Evolutionary conservation across 2,329 filamentous ascomycete species (phyloP), one percentile per base, ranked within the genome.

Genomic region (Aspergillus proliferans): DNA sequence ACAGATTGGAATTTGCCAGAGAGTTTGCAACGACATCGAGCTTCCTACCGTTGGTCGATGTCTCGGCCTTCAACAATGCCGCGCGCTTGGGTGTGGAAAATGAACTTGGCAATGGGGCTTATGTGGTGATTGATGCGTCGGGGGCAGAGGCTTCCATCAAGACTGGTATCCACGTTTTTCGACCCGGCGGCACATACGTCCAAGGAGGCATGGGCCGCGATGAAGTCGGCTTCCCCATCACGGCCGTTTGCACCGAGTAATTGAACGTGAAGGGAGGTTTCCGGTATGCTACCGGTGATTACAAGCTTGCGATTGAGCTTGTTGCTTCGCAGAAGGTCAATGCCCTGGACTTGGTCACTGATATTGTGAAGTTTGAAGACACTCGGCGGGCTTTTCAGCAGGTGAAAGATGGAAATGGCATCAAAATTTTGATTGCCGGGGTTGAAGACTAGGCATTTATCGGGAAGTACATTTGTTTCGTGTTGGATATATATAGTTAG

Each of bases 171-270:
- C 84, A 90, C 69, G 77, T 78, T 15, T 78, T 89, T 19, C 78
- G 83, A 53, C 76, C 76, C 43, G 87, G 87, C 47, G 87, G 87
- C 30, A 83, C 79, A 12, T 91, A 88, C 61, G 84, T 93, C 4
- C 88, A 94, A 73, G 87, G 83, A 50, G 90, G 90, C 47, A 94
- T 95, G 88, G 91, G 91, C 63, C 87, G 86, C 66, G 68, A 82
- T 26, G 87, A 95, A 61, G 89, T 95, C 68, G 86, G 72, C 6
- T 46, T 52, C 19, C 45, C 47, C n/a, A 46, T 52, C 21, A 45
- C 38, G 77, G 83, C 85, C 9, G 75, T 91, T 67, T 90, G 87
- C 67, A 76, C 82, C 46, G 94, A 94, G 73, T 89, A 94, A 74
- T 77, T 93, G 21, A 90, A 84, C 3, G 79, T 85, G 34, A 86